Evolutionary conservation across 129 eudicot species (phyloP).

Genomic region (Artemisia argyi): DNA sequence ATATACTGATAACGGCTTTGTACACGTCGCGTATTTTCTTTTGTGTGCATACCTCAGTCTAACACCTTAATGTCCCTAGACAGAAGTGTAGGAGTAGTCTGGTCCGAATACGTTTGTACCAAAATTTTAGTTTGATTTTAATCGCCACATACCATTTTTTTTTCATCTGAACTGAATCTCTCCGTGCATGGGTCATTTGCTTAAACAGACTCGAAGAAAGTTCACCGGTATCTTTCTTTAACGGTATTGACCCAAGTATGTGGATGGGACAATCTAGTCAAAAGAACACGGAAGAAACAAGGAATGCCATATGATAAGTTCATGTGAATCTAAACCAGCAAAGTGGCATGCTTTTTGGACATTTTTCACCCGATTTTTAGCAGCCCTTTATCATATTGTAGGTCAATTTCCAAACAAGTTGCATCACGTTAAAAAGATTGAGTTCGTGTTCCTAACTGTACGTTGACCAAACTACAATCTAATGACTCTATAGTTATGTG

Average conservation of each 20-base stretch:
- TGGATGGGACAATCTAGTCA: conserved; percentile 1
- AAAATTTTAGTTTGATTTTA: too few relatives aligned
- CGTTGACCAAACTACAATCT: background rate
- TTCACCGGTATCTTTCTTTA: too few relatives aligned
- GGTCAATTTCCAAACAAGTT: conserved; percentile 7
- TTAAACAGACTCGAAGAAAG: too few relatives aligned
- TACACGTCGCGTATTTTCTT: too few relatives aligned
- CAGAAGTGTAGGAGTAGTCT: too few relatives aligned
- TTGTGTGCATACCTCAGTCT: too few relatives aligned
- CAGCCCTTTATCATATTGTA: background rate
- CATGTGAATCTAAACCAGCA: conserved; percentile 42
- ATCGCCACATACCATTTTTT: too few relatives aligned
- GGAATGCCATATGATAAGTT: background rate
- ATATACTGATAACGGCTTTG: too few relatives aligned
- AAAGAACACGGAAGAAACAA: background rate
- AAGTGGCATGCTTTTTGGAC: conserved; percentile 25
- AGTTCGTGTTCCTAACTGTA: background rate
- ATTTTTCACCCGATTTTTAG: conserved; percentile 24
- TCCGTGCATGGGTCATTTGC: too few relatives aligned
- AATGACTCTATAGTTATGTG: background rate
- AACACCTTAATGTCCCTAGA: too few relatives aligned
- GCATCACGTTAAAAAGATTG: background rate
- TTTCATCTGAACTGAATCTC: too few relatives aligned
- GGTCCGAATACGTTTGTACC: too few relatives aligned
- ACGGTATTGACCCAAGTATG: background rate